Percentiles rank a stretch among this genome's conserved stretches.
phyloP scores from a whole-genome alignment of 495 filamentous ascomycete species.

The Xylaria flabelliformis region DNA sequence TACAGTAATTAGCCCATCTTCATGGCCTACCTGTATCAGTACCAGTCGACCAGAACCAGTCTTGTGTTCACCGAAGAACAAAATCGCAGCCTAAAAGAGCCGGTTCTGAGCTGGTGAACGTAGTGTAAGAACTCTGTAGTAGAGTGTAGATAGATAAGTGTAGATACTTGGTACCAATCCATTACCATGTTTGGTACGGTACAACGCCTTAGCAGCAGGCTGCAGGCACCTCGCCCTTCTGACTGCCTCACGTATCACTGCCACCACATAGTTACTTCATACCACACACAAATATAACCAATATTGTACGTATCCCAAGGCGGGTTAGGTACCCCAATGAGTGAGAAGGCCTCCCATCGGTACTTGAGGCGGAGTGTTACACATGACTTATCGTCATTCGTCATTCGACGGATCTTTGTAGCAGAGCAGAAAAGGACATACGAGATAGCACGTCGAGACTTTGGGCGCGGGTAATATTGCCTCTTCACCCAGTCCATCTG shows the following conservation, averaged over 20 bases:
- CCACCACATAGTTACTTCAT: neutral
- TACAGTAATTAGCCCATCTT: constrained; percentile 4
- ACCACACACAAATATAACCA: no score
- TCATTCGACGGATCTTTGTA: neutral
- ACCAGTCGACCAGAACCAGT: neutral
- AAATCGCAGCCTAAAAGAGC: neutral
- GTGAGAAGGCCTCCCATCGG: neutral
- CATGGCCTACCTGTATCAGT: neutral
- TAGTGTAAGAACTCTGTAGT: neutral
- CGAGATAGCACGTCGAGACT: no score
- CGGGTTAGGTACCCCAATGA: neutral
- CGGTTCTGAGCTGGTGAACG: neutral
- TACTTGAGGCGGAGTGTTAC: neutral
- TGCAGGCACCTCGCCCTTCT: constrained; percentile 15
- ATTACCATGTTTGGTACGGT: constrained; percentile 13
- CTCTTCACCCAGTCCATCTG: neutral
- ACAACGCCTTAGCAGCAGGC: neutral
- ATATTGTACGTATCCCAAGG: neutral
- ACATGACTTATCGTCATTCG: constrained; percentile 22
- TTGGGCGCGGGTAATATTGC: constrained; percentile 1
- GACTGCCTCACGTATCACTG: constrained; percentile 17
- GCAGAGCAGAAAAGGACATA: neutral
- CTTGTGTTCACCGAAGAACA: neutral
- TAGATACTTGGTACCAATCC: neutral
- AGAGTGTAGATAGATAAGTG: neutral